Percentiles rank a stretch among this genome's conserved stretches.
These are phyloP conservation scores for Spergularia azorica DNA, from an alignment of 179 eudicot species.

Conservation along the genomic window DNA sequence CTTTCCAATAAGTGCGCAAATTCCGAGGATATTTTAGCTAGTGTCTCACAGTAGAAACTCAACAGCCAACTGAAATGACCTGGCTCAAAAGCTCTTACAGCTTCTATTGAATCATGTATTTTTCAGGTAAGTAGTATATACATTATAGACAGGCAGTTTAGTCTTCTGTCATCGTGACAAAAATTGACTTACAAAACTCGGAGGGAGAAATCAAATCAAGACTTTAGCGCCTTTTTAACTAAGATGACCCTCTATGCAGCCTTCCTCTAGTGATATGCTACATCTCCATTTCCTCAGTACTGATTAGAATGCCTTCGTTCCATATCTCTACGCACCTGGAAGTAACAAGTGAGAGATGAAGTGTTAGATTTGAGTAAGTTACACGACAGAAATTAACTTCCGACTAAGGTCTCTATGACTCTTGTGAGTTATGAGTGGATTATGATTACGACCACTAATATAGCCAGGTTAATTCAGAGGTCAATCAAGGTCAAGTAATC, in stretches of 20 bases:
- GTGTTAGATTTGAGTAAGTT: neutral
- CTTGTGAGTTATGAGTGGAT: no score
- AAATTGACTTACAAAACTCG: neutral
- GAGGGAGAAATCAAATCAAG: neutral
- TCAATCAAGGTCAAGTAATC: no score
- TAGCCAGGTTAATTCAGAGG: no score
- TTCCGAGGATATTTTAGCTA: no score
- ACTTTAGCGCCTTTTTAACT: neutral
- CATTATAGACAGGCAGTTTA: neutral
- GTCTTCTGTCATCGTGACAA: neutral
- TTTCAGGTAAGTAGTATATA: neutral
- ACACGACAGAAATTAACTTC: neutral
- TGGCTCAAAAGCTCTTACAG: no score
- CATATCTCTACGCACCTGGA: slow-evolving; percentile 70
- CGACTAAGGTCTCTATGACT: no score
- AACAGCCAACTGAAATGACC: no score
- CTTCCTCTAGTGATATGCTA: slow-evolving; percentile 2
- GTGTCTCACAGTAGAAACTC: no score
- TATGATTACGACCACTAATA: no score
- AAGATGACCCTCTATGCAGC: neutral
- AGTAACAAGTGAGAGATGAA: slow-evolving; percentile 9
- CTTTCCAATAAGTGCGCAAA: no score
- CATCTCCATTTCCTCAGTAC: slow-evolving; percentile 55
- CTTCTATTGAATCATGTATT: neutral
- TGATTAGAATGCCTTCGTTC: slow-evolving; percentile 70